Evolutionary conservation across 2,329 filamentous ascomycete species (phyloP).

Genomic region (Gaeumannomyces tritici): DNA sequence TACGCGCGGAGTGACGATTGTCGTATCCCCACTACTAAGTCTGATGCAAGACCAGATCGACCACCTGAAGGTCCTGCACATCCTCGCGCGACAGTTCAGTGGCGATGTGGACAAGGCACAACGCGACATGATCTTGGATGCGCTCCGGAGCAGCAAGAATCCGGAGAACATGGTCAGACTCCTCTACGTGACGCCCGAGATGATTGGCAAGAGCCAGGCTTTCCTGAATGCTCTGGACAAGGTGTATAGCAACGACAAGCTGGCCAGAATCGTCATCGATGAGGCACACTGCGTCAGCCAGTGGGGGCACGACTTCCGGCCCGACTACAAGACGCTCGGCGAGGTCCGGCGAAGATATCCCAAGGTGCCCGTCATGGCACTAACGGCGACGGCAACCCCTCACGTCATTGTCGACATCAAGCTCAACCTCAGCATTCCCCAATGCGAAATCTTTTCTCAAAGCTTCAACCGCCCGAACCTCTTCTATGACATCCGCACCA

Average conservation of each 20-base stretch:
- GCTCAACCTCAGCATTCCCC: conserved; percentile 75
- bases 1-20: conserved; percentile 80
- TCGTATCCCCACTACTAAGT: conserved; percentile 89
- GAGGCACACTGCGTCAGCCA: conserved; percentile 99
- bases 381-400: conserved; percentile 90
- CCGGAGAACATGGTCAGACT: conserved; percentile 75
- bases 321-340: conserved; percentile 85
- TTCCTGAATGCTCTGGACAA: conserved; percentile 58
- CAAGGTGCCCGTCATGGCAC: conserved; percentile 80
- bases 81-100: conserved; percentile 76
- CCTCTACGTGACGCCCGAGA: conserved; percentile 93
- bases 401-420: conserved; percentile 90
- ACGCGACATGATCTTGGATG: conserved; percentile 55
- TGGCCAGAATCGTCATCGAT: conserved; percentile 91
- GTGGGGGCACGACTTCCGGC: conserved; percentile 97
- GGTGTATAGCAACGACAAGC: conserved; percentile 59
- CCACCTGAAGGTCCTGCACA: conserved; percentile 64
- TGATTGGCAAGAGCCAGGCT: conserved; percentile 72
- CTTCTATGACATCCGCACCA: conserved; percentile 73
- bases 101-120: conserved; percentile 58
- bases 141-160: conserved; percentile 44
- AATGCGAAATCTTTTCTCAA: conserved; percentile 73
- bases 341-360: conserved; percentile 63
- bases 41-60: conserved; percentile 96
- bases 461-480: conserved; percentile 97